Conservation (phyloP, 2,329 filamentous ascomycete species). For the Fusarium sp. region DNA sequence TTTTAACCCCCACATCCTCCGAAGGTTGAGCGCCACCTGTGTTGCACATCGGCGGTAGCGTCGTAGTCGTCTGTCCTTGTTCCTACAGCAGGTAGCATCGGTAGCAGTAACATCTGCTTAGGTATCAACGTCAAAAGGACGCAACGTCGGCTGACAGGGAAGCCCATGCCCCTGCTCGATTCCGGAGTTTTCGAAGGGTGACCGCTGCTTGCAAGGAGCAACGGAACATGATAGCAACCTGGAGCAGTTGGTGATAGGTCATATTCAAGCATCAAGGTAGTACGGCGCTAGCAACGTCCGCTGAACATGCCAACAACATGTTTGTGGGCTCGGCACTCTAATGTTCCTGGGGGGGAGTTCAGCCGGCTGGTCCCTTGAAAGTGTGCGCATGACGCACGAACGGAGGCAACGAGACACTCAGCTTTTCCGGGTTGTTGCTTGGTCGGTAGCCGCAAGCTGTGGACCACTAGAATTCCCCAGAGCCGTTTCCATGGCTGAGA, state of each 20-base stretch:
- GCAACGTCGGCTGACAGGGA: conserved; percentile 1
- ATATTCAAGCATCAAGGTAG: conserved; percentile 8
- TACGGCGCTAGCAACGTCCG: conserved; percentile 2
- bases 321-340: conserved; percentile 1
- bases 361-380: not conserved
- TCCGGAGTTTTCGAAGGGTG: conserved; percentile 1
- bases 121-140: conserved; percentile 2
- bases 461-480: conserved; percentile 21
- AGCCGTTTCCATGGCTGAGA: conserved; percentile 17
- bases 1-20: conserved; percentile 17
- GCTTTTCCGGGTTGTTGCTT: conserved; percentile 11
- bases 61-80: conserved; percentile 5
- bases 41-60: conserved; percentile 3
- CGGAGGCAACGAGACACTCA: conserved; percentile 29
- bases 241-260: conserved; percentile 21
- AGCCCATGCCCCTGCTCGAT: conserved; percentile 8
- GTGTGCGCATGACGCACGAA: conserved; percentile 6
- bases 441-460: not conserved
- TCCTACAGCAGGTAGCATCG: conserved; percentile 11
- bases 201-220: conserved; percentile 1
- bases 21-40: not conserved
- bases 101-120: not conserved
- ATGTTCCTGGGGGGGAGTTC: conserved; percentile 4
- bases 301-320: conserved; percentile 5
- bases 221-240: not conserved